Percentiles rank a stretch among this genome's conserved stretches.
These are phyloP conservation scores for Candida mesenterica DNA, from an alignment of 1,139 yeast species.

Conservation along the genomic window DNA sequence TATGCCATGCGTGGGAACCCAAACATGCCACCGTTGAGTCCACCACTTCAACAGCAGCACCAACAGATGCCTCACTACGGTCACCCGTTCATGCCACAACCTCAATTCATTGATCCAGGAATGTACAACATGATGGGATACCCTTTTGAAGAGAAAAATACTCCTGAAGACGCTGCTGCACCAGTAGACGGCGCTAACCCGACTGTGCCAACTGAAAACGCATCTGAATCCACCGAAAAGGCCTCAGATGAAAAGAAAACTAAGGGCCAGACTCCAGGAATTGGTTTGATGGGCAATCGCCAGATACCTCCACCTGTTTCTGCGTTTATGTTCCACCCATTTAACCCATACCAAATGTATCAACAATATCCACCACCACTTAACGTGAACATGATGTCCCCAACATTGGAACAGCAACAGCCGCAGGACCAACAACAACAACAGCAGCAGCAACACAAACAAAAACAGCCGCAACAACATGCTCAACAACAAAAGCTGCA, in stretches of 20 bases:
- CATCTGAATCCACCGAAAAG: slow-evolving; percentile 5
- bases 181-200: slow-evolving; percentile 3
- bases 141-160: not conserved
- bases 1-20: slow-evolving; percentile 9
- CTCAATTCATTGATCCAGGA: slow-evolving; percentile 40
- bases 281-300: slow-evolving; percentile 43
- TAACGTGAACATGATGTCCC: slow-evolving; percentile 8
- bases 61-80: slow-evolving; percentile 22
- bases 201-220: not conserved
- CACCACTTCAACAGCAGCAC: slow-evolving; percentile 10
- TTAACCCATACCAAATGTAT: slow-evolving; percentile 48
- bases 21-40: slow-evolving; percentile 7
- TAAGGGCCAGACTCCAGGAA: slow-evolving; percentile 29
- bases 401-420: slow-evolving; percentile 3
- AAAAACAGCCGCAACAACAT: slow-evolving; percentile 7
- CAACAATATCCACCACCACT: slow-evolving; percentile 32
- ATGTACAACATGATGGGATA: slow-evolving; percentile 32
- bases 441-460: not conserved
- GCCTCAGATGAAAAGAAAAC: slow-evolving; percentile 7
- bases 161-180: slow-evolving; percentile 4
- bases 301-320: slow-evolving; percentile 27
- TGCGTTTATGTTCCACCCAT: slow-evolving; percentile 50
- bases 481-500: too few species aligned
- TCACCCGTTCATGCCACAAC: slow-evolving; percentile 39
- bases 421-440: not conserved